Conservation (phyloP, 768 basidiomycete species). For the Stropharia rugosoannulata region DNA sequence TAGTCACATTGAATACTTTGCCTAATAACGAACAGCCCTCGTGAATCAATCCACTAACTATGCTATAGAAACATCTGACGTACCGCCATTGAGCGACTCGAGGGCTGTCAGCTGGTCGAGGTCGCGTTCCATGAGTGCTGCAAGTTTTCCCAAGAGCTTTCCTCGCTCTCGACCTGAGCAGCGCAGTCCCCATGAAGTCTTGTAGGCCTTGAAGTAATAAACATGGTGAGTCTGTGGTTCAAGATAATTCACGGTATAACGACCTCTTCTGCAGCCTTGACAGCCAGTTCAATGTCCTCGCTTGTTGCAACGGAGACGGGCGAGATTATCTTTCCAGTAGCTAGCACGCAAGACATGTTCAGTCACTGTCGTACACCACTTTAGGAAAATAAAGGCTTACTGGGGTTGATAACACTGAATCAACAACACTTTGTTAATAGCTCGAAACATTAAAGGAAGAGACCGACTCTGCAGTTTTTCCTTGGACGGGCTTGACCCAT, state of each 20-base stretch:
- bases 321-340: conserved; percentile 64
- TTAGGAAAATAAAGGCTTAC: conserved; percentile 21
- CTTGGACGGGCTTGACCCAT: conserved; percentile 61
- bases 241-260: neutral
- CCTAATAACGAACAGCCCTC: conserved; percentile 51
- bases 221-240: neutral
- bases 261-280: conserved; percentile 56
- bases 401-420: conserved; percentile 56
- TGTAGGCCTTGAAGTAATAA: conserved; percentile 28
- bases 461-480: conserved; percentile 63
- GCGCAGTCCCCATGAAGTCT: conserved; percentile 70
- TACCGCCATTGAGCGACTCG: conserved; percentile 72
- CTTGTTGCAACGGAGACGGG: conserved; percentile 56
- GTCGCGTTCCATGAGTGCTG: conserved; percentile 61
- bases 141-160: conserved; percentile 60
- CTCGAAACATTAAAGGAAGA: neutral
- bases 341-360: conserved; percentile 34
- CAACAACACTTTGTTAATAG: neutral
- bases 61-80: conserved; percentile 44
- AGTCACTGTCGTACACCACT: conserved; percentile 22
- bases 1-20: conserved; percentile 37
- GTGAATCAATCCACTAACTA: conserved; percentile 2
- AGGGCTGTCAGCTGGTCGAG: conserved; percentile 67
- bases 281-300: conserved; percentile 77
- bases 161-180: conserved; percentile 52